Conservation (phyloP, 1,139 yeast genomes). For the Kurtzmaniella quercitrusa region DNA sequence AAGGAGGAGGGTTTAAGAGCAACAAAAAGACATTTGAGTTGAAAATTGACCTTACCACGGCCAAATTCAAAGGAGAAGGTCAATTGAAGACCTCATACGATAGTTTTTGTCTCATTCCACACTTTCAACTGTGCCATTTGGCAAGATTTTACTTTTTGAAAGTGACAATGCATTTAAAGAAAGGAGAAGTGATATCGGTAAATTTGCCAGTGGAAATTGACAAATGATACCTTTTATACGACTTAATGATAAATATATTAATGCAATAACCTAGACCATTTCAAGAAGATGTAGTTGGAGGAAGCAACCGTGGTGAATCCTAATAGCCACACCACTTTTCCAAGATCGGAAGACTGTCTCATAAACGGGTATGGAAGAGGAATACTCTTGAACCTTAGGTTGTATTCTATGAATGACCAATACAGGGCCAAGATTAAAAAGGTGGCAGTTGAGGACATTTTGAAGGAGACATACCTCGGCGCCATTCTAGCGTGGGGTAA, state of each 20-base stretch:
- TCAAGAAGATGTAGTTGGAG: constrained; percentile 7
- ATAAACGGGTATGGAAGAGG: constrained; percentile 19
- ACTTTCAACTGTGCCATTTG: constrained; percentile 21
- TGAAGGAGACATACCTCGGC: neutral
- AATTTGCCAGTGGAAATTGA: constrained; percentile 17
- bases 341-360: constrained; percentile 5
- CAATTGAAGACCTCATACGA: constrained; percentile 9
- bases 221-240: neutral
- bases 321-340: constrained; percentile 10
- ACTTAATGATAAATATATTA: neutral
- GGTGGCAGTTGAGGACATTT: constrained; percentile 2
- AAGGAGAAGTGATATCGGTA: constrained; percentile 16
- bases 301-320: constrained; percentile 7
- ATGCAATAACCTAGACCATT: neutral
- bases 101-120: constrained; percentile 18
- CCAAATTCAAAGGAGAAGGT: constrained; percentile 4
- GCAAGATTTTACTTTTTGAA: constrained; percentile 19
- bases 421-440: constrained; percentile 4
- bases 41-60: constrained; percentile 3
- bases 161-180: constrained; percentile 14
- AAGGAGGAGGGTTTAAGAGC: neutral
- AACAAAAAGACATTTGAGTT: constrained; percentile 2
- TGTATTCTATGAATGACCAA: constrained; percentile 7
- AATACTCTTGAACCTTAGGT: neutral
- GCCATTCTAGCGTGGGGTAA: neutral